Base-by-base conservation (phyloP, 2,329 filamentous ascomycete species). In the Pseudopithomyces chartarum region DNA sequence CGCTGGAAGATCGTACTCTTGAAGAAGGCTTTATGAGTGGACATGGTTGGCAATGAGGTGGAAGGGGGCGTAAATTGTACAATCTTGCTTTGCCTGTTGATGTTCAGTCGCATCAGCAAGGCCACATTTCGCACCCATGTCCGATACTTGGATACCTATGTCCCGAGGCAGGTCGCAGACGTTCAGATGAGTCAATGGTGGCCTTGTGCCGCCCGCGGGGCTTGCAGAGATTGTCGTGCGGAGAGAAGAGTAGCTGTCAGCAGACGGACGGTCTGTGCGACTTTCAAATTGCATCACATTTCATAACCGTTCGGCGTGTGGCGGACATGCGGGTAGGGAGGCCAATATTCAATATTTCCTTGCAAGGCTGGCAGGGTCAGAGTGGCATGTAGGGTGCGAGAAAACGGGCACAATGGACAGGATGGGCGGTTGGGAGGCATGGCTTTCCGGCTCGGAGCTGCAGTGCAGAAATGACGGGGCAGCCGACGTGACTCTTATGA, bases 1-100 rank as follows among this genome's bases (percentile, higher is more conserved):
- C 90, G 60, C 81, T 99, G 61, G 95, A 99, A 78, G 95, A 98
- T 78, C 86, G 95, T 34, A 97, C 93, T 1, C 80, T 98, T 54
- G 94, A 97, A 75, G 94, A 98, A 76, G 92, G 92, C 1, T 97
- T 92, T 71, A 90, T 92, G 86, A 82, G 81, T 63, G 81, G 85
- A 62, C 91, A 95, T 76, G 55, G 55, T 23, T 96, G 89, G 84
- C 84, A 86, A 68, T 87, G 80, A 82, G 34, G 56, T 29, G 56
- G 42, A 33, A 62, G 61, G 54, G 53, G 59, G 47, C 55, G 54
- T 17, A 10, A 23, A 26, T 50, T 56, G 40, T 51, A 50, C 47
- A 48, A 29, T 36, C 32, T 36, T 54, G 20, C n/a, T 42, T 42
- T 49, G 34, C 48, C 26, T 36, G 57, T 40, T 52, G 51, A 48